Evolutionary conservation across 345 rosid genomes (phyloP), one percentile per base, ranked within the genome.

Genomic region (Balakata baccata): DNA sequence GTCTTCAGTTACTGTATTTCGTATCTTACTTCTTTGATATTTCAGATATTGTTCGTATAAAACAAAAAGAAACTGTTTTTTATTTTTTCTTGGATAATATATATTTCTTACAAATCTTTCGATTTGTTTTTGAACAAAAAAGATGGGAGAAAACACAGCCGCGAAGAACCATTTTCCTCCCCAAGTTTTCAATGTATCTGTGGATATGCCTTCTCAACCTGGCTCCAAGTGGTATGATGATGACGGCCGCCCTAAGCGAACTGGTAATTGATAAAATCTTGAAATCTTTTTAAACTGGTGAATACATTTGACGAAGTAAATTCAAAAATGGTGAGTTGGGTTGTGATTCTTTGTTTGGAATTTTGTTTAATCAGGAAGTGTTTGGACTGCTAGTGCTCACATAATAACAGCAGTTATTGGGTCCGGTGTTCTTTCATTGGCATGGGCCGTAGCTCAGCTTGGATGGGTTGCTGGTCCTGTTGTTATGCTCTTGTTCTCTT

Each of bases 381-480:
- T 79, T 18, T 88, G 92, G 92, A 87, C 92, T 10, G 90, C 91
- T 47, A 88, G 96, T 79, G 80, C 96, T 60, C 96, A 92, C 83
- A 80, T 90, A 54, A 90, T 89, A 74, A 92, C 98, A 0, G 98
- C 96, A 0, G 93, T 90, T 54, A 90, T 90, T 79, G 96, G 96
- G 20, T 90, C 96, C 8, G 96, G 96, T n/a, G 96, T 90, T 62
- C 79, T 90, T 69, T 88, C 93, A 0, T 68, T 90, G 77, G 96
- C 93, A 8, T 90, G 88, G 89, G 91, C 96, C 14, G 79, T 84
- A 9, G 96, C 87, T 71, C 96, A 90, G 78, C 85, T 90, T 2
- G 93, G 96, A 39, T 90, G 96, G 96, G 61, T 90, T 2, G 96
- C 88, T 16, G 96, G 93, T 18, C 96, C 96, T 13, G 45, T 80